These are phyloP conservation scores for Aspergillus neotritici DNA, from an alignment of 2,329 filamentous ascomycete species.

Conservation along the genomic window DNA sequence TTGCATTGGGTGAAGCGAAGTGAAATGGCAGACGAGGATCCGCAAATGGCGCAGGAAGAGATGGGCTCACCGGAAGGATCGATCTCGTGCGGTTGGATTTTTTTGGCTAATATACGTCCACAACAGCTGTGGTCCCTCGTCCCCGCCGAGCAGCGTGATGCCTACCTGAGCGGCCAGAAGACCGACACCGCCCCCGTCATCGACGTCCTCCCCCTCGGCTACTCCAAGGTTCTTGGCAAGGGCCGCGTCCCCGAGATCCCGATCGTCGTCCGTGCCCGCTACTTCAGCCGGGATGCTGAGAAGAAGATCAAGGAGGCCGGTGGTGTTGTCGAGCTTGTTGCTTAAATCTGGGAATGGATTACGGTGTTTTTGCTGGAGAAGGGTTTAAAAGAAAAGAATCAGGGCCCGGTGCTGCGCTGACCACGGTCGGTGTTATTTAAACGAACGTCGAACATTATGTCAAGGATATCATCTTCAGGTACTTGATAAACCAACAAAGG, in stretches of 20 bases:
- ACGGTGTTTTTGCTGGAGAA: constrained; percentile 23
- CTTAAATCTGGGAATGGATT: constrained; percentile 51
- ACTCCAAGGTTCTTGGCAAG: constrained; percentile 99
- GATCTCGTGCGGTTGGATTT: not conserved
- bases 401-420: constrained; percentile 24
- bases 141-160: constrained; percentile 84
- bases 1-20: not conserved
- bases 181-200: constrained; percentile 93
- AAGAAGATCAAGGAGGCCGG: constrained; percentile 98
- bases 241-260: constrained; percentile 90
- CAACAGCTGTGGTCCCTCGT: constrained; percentile 88
- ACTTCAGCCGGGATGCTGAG: constrained; percentile 94
- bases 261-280: constrained; percentile 88
- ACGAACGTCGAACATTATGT: constrained; percentile 23
- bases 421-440: constrained; percentile 28
- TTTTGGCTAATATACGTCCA: constrained; percentile 9
- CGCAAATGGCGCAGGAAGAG: constrained; percentile 1
- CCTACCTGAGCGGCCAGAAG: constrained; percentile 76
- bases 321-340: constrained; percentile 91
- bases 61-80: not conserved
- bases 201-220: constrained; percentile 94
- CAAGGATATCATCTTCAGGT: constrained; percentile 13
- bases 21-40: constrained; percentile 1
- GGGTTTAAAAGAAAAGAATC: constrained; percentile 18
- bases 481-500: constrained; percentile 24